phyloP scores from a whole-genome alignment of 2,329 filamentous ascomycete species.

The Orbilia blumenaviensis region DNA sequence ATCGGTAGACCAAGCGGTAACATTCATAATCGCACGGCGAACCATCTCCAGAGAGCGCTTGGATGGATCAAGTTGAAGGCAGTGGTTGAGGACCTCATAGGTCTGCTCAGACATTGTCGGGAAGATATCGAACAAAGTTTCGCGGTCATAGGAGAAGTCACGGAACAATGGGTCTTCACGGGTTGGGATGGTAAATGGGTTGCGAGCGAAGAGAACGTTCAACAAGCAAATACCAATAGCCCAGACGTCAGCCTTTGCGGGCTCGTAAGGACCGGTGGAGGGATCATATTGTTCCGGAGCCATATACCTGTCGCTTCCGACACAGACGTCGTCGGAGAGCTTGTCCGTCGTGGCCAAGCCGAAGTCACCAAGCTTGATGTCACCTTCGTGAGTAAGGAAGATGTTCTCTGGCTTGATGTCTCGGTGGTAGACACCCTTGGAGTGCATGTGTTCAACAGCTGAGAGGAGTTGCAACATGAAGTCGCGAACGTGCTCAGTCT shows the following conservation, averaged over 20 bases:
- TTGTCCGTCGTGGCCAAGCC: conserved; percentile 87
- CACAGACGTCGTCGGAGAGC: conserved; percentile 91
- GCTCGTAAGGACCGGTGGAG: conserved; percentile 87
- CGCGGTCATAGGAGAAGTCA: conserved; percentile 91
- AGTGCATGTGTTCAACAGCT: conserved; percentile 74
- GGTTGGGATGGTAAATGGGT: conserved; percentile 91
- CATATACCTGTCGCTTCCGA: conserved; percentile 99
- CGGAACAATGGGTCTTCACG: conserved; percentile 91
- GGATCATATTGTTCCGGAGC: conserved; percentile 93
- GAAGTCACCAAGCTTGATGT: conserved; percentile 97
- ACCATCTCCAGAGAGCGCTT: conserved; percentile 84
- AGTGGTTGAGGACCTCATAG: conserved; percentile 89
- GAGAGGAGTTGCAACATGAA: conserved; percentile 76
- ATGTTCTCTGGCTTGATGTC: conserved; percentile 95
- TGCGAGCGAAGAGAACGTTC: conserved; percentile 95
- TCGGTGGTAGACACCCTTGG: conserved; percentile 81
- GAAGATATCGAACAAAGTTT: conserved; percentile 97
- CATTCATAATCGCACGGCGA: conserved; percentile 78
- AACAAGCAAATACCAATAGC: conserved; percentile 95
- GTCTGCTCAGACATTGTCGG: conserved; percentile 98
- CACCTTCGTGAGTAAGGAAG: conserved; percentile 79
- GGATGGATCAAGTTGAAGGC: conserved; percentile 87
- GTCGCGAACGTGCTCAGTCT: conserved; percentile 94
- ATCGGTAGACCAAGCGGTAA: conserved; percentile 90
- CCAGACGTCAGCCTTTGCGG: conserved; percentile 94